Evolutionary conservation across 2,329 filamentous ascomycete genomes (phyloP).

Genomic region (Venturia nashicola): DNA sequence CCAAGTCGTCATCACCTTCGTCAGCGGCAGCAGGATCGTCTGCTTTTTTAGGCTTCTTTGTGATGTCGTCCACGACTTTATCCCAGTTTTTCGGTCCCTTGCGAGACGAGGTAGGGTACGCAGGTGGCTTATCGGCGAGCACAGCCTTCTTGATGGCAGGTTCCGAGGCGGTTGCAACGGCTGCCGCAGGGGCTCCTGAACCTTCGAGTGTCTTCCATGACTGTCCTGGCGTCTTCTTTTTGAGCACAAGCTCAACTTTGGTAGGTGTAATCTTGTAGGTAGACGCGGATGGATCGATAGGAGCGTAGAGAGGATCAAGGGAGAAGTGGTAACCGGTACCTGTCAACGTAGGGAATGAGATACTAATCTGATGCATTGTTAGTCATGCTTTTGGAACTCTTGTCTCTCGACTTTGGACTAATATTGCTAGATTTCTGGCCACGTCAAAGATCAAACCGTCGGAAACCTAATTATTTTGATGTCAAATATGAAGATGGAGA

Average conservation of each 20-base stretch:
- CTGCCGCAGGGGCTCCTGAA: conserved; percentile 17
- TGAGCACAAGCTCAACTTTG: conserved; percentile 67
- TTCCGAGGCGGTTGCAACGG: conserved; percentile 10
- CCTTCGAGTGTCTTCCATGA: conserved; percentile 57
- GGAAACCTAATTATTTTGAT: neutral
- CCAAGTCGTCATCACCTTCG: conserved; percentile 33
- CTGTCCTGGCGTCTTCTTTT: conserved; percentile 50
- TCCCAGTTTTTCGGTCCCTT: conserved; percentile 88
- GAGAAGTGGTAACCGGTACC: conserved; percentile 47
- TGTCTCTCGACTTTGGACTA: neutral
- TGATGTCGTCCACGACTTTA: conserved; percentile 46
- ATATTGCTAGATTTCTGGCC: neutral
- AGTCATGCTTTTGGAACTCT: neutral
- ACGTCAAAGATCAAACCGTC: neutral
- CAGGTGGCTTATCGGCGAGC: conserved; percentile 1
- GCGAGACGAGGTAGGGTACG: conserved; percentile 78
- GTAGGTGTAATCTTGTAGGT: conserved; percentile 56
- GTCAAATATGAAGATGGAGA: neutral
- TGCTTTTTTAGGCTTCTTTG: conserved; percentile 13
- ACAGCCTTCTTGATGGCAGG: conserved; percentile 2
- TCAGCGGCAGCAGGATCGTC: conserved; percentile 13
- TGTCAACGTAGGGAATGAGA: conserved; percentile 45
- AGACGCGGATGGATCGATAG: conserved; percentile 49
- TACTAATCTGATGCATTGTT: conserved; percentile 29
- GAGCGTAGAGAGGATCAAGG: conserved; percentile 54